phyloP scores from a whole-genome alignment of 2,329 filamentous ascomycete genomes.

The Colletotrichum lupini region DNA sequence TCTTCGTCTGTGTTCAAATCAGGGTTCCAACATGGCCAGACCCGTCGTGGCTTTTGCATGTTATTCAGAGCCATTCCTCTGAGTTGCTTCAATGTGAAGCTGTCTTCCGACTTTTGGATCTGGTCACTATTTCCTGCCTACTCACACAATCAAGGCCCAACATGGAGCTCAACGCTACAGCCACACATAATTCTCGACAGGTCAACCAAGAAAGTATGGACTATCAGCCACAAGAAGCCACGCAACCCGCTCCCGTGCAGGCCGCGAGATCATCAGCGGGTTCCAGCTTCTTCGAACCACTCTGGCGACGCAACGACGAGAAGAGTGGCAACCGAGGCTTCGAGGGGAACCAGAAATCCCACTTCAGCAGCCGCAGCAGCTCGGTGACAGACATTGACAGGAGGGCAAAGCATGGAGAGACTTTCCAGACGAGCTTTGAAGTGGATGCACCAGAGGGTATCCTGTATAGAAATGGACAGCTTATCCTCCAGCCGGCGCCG shows the following conservation, averaged over 20 bases:
- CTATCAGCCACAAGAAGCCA: not conserved
- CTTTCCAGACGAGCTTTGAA: not conserved
- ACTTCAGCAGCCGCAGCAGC: not conserved
- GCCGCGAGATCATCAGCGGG: not conserved
- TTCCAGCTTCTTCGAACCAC: not conserved
- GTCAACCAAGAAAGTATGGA: not conserved
- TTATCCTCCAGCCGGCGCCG: constrained; percentile 15
- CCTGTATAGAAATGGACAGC: constrained; percentile 19
- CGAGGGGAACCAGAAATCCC: not conserved
- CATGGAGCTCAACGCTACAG: not conserved
- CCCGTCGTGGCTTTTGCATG: not conserved
- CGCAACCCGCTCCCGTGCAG: not conserved
- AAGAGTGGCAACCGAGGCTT: not conserved
- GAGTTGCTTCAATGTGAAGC: not conserved
- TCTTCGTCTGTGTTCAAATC: constrained; percentile 6
- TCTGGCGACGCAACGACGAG: constrained; percentile 1
- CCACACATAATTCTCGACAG: not conserved
- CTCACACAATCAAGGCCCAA: not conserved
- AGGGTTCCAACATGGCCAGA: not conserved
- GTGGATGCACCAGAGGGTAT: not conserved
- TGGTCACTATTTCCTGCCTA: not conserved
- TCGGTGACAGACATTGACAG: not conserved
- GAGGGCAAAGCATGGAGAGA: not conserved
- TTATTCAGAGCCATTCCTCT: not conserved
- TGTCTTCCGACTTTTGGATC: not conserved